A percentile compares a stretch with the other conserved stretches of the same genome.
These are phyloP conservation scores for Paradendryphiella salina DNA, from an alignment of 2,329 filamentous ascomycete genomes.

Conservation along the genomic window DNA sequence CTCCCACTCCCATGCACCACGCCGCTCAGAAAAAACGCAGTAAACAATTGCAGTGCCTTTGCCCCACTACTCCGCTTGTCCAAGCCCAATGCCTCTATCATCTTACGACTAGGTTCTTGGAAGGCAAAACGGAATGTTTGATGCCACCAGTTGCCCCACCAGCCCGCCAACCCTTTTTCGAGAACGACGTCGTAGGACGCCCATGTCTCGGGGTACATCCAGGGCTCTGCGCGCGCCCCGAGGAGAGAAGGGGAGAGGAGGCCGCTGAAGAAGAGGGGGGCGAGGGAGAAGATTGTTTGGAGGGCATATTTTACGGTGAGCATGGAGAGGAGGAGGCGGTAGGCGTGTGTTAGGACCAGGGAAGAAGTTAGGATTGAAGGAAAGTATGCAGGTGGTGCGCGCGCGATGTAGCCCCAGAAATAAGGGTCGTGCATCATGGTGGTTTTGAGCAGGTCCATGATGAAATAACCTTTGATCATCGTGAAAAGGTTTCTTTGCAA, in stretches of 20 bases:
- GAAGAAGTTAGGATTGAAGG: slow-evolving; percentile 51
- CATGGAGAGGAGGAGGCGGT: slow-evolving; percentile 62
- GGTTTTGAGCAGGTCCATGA: slow-evolving; percentile 71
- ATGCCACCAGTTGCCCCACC: slow-evolving; percentile 90
- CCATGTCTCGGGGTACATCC: slow-evolving; percentile 65
- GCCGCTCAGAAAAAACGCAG: slow-evolving; percentile 69
- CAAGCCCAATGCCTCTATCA: slow-evolving; percentile 44
- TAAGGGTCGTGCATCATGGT: slow-evolving; percentile 77
- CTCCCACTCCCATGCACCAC: slow-evolving; percentile 73
- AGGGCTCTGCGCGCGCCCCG: slow-evolving; percentile 63
- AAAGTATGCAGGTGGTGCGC: slow-evolving; percentile 50
- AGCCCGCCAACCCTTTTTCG: slow-evolving; percentile 73
- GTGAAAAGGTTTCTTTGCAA: slow-evolving; percentile 42
- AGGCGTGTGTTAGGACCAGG: slow-evolving; percentile 54
- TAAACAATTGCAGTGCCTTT: slow-evolving; percentile 48
- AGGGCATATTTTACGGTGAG: slow-evolving; percentile 64
- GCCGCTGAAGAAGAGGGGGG: slow-evolving; percentile 63
- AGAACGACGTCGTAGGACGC: slow-evolving; percentile 59
- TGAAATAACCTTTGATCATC: slow-evolving; percentile 63
- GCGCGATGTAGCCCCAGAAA: slow-evolving; percentile 62
- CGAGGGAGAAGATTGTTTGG: slow-evolving; percentile 61
- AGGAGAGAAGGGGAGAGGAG: slow-evolving; percentile 62
- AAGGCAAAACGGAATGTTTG: slow-evolving; percentile 82
- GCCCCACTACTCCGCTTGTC: slow-evolving; percentile 43
- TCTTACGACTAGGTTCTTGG: slow-evolving; percentile 59